Evolutionary conservation across 805 yeast genomes (phyloP).

Genomic region (Zygotorulaspora sp.): DNA sequence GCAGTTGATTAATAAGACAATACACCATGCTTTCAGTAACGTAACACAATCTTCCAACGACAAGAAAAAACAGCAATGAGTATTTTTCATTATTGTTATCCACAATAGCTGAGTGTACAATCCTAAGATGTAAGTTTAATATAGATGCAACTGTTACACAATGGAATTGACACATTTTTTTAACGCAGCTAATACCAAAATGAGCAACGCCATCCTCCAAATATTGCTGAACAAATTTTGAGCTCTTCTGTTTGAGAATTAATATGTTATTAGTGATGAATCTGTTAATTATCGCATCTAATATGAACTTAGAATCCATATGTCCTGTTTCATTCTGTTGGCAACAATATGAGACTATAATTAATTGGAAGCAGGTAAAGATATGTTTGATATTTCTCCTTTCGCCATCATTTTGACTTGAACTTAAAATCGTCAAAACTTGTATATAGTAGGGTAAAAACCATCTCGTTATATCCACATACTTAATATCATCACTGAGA

Average conservation of each 20-base stretch:
- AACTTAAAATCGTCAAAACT: slow-evolving; percentile 4
- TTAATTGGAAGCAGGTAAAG: slow-evolving; percentile 18
- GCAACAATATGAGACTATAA: slow-evolving; percentile 21
- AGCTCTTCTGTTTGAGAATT: slow-evolving; percentile 7
- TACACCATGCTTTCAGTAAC: slow-evolving; percentile 11
- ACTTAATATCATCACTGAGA: slow-evolving; percentile 16
- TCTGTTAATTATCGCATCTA: slow-evolving; percentile 8
- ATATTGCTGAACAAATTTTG: slow-evolving; percentile 9
- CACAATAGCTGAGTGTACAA: neutral
- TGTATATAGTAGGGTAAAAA: slow-evolving; percentile 18
- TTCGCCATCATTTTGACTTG: slow-evolving; percentile 2
- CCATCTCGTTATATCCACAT: slow-evolving; percentile 15
- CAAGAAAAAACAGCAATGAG: slow-evolving; percentile 6
- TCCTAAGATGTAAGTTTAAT: slow-evolving; percentile 9
- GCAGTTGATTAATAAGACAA: slow-evolving; percentile 8
- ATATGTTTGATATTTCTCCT: slow-evolving; percentile 8
- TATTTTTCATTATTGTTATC: slow-evolving; percentile 2
- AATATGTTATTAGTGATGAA: slow-evolving; percentile 10
- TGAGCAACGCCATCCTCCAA: slow-evolving; percentile 1
- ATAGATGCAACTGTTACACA: slow-evolving; percentile 8
- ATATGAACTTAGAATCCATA: slow-evolving; percentile 2
- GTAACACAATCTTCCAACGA: slow-evolving; percentile 7
- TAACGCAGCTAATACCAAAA: slow-evolving; percentile 2
- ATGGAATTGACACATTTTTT: slow-evolving; percentile 9
- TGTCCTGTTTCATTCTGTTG: slow-evolving; percentile 1